Conservation (phyloP, 2,329 filamentous ascomycete species). For the Ascochyta fabae region DNA sequence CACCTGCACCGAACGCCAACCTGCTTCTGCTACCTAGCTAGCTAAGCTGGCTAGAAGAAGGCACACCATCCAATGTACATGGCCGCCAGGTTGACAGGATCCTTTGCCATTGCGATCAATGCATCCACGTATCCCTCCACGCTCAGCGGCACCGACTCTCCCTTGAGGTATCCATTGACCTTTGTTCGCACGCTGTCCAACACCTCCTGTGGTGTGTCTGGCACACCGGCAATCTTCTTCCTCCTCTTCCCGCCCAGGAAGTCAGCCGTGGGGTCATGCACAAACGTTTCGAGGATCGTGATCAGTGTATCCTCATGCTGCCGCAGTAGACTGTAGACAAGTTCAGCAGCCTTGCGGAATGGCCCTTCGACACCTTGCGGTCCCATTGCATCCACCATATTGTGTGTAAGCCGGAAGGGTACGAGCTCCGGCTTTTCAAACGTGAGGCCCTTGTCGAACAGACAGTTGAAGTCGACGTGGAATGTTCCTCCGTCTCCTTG, state of each 20-base stretch:
- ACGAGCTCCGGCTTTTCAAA: constrained; percentile 95
- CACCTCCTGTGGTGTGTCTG: constrained; percentile 77
- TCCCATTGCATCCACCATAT: constrained; percentile 98
- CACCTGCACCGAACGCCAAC: no score
- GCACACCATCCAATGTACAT: constrained; percentile 98
- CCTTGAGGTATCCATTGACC: constrained; percentile 79
- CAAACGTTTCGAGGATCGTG: constrained; percentile 95
- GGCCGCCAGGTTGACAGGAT: constrained; percentile 77
- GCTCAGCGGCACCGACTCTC: constrained; percentile 89
- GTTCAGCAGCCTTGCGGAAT: constrained; percentile 87
- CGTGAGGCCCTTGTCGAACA: constrained; percentile 96
- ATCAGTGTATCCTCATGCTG: constrained; percentile 96
- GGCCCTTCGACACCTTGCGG: constrained; percentile 91
- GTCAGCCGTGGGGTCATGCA: constrained; percentile 96
- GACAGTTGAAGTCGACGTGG: constrained; percentile 99
- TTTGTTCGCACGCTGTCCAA: constrained; percentile 89
- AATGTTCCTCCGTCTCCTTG: constrained; percentile 92
- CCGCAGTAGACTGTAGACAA: constrained; percentile 81
- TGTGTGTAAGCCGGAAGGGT: constrained; percentile 95
- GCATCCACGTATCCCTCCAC: constrained; percentile 98
- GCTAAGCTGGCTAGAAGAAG: constrained; percentile 59
- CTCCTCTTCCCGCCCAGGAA: constrained; percentile 75
- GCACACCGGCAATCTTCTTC: constrained; percentile 61
- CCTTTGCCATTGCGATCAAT: constrained; percentile 84
- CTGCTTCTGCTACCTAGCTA: background rate